Percentiles rank a stretch among this genome's conserved stretches.
These are phyloP conservation scores for Harringtonia lauricola DNA, from an alignment of 2,329 filamentous ascomycete species.

Conservation along the genomic window DNA sequence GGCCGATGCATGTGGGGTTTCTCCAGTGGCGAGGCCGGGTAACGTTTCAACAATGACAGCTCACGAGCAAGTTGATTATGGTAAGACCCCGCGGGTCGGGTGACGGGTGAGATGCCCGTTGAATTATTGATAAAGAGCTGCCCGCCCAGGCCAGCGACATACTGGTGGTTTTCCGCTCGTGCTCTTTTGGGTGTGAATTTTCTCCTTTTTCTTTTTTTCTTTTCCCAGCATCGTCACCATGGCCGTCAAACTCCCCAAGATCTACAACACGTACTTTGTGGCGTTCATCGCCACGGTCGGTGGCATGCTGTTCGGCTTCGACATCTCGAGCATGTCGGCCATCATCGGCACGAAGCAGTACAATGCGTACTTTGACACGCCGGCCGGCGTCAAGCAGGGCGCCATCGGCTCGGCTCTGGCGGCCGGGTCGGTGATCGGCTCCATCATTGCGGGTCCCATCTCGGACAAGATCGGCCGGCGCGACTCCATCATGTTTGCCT, in stretches of 20 bases:
- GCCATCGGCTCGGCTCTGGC: slow-evolving; percentile 41
- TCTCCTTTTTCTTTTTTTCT: no score
- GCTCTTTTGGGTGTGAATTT: no score
- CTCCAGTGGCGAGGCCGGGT: no score
- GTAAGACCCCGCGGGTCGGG: no score
- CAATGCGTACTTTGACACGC: slow-evolving; percentile 38
- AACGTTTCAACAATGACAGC: no score
- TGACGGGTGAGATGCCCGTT: no score
- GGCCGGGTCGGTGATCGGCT: slow-evolving; percentile 39
- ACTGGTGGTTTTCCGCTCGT: no score
- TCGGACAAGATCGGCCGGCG: slow-evolving; percentile 37
- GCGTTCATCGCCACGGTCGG: slow-evolving; percentile 33
- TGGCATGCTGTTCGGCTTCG: slow-evolving; percentile 43
- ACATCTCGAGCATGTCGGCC: slow-evolving; percentile 47
- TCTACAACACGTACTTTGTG: slow-evolving; percentile 41
- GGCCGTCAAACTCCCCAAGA: slow-evolving; percentile 27
- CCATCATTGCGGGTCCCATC: slow-evolving; percentile 33
- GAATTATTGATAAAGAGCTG: no score
- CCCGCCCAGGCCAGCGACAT: no score
- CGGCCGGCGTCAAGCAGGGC: slow-evolving; percentile 33
- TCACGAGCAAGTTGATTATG: no score
- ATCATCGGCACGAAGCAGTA: slow-evolving; percentile 42
- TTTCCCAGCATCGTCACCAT: no score
- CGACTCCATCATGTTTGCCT: slow-evolving; percentile 32
- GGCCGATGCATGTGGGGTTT: no score